Conservation (phyloP, 176 grass and related monocot genomes). For the Cymbopogon citratus region DNA sequence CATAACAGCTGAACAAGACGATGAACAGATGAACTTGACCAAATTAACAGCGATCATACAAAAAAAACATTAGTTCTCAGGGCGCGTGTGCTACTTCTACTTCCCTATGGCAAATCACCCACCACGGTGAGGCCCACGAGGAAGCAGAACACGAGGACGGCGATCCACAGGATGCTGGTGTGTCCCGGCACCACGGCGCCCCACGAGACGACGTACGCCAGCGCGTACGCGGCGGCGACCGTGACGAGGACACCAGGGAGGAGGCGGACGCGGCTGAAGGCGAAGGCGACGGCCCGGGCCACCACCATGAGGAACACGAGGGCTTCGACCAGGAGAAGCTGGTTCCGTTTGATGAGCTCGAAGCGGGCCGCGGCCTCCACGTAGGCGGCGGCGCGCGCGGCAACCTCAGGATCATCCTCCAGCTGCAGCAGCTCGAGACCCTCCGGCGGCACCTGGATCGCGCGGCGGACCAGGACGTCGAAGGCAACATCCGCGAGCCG, state of each 20-base stretch:
- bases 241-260: constrained; percentile 6
- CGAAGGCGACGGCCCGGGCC: background rate
- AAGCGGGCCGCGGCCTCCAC: background rate
- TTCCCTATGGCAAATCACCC: background rate
- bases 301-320: background rate
- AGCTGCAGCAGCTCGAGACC: too few species aligned
- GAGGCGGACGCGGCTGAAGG: background rate
- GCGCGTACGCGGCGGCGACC: background rate
- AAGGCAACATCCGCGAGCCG: background rate
- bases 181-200: background rate
- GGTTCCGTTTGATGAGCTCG: background rate
- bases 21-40: too few species aligned
- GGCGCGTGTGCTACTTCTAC: background rate
- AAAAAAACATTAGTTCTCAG: background rate
- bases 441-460: background rate
- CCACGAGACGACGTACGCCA: constrained; percentile 5
- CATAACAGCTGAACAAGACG: too few species aligned
- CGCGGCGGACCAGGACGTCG: background rate
- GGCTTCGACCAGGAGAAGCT: background rate
- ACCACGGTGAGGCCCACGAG: background rate
- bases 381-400: background rate
- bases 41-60: too few species aligned
- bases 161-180: constrained; percentile 11
- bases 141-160: background rate
- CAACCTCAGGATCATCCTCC: background rate